Evolutionary conservation across 1,284 basidiomycete genomes (phyloP), one percentile per base, ranked within the genome.

Genomic region (Cryptococcus sp.): DNA sequence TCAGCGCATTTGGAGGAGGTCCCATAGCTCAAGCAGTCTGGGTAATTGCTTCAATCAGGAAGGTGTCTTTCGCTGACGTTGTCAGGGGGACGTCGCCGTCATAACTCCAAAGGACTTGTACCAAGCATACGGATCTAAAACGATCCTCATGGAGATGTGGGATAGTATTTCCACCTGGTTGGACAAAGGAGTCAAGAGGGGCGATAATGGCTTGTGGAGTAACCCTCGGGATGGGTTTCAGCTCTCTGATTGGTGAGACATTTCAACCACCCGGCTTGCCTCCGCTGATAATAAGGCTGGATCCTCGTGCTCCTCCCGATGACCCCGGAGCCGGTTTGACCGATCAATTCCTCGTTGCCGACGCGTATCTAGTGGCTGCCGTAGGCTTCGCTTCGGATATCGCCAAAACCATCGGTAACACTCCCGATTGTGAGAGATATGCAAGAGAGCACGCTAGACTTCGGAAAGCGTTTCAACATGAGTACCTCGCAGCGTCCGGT

Each of bases 151-250:
- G 14, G 53, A 60, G 32, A 52, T 54, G 49, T 67, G 54, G 45
- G 57, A 59, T 31, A 63, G 61, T 40, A 63, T 65, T 49, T 49
- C 40, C 2, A 46, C 54, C 14, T 70, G 67, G 67, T 45, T 70
- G 4, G 64, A 67, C 37, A 58, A 50, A 34, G 67, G 64, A 11
- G 50, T 70, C 43, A 31, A 39, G 31, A 40, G 63, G 31, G 58
- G 48, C 7, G 22, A 43, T 9, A 53, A 52, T 36, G 60, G 63
- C 2, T 46, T 61, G 2, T 65, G 63, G 63, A n/a, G 48, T 9
- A 53, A 54, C 25, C 36, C 31, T n/a, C 39, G 46, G 22, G 45
- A 49, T 13, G 48, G 47, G 7, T 49, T 57, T 19, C 66, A 69
- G 48, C 54, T 66, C 13, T 55, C 59, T 4, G 66, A 68, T 46